These are phyloP conservation scores for Lactarius quietus DNA, from an alignment of 768 basidiomycete genomes.

Conservation along the genomic window DNA sequence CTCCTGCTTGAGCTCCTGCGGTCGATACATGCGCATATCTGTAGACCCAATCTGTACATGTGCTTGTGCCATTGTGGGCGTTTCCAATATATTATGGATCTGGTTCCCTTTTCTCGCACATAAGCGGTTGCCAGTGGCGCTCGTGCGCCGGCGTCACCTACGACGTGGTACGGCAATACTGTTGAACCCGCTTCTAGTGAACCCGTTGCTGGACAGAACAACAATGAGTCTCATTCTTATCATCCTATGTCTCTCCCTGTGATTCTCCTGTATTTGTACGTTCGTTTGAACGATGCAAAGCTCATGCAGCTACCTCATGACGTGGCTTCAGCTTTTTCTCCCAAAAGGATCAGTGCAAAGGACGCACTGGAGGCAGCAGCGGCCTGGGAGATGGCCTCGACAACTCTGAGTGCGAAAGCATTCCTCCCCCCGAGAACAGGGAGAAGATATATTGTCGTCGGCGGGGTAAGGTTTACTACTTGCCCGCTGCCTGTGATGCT, in stretches of 20 bases:
- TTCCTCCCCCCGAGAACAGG: constrained; percentile 67
- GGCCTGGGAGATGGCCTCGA: constrained; percentile 34
- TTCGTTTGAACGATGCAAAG: constrained; percentile 51
- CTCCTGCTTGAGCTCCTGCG: constrained; percentile 23
- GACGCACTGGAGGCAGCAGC: constrained; percentile 40
- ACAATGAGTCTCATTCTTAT: background rate
- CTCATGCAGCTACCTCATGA: constrained; percentile 48
- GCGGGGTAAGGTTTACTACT: constrained; percentile 52
- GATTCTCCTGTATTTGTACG: constrained; percentile 38
- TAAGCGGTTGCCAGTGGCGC: background rate
- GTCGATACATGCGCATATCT: constrained; percentile 24
- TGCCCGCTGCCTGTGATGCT: background rate
- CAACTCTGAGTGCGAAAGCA: constrained; percentile 38
- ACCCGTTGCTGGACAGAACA: background rate
- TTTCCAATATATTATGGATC: constrained; percentile 21
- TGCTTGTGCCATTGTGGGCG: constrained; percentile 22
- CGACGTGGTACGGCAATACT: background rate
- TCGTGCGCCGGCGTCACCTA: background rate
- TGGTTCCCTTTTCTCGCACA: constrained; percentile 4
- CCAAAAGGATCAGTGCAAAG: constrained; percentile 46
- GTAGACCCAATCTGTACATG: constrained; percentile 25
- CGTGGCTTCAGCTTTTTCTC: constrained; percentile 45
- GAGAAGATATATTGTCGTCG: constrained; percentile 70
- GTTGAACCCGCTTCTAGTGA: background rate
- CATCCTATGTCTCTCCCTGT: constrained; percentile 11